Conservation (phyloP, 2,329 filamentous ascomycete species). For the Xylaria hypoxylon region DNA sequence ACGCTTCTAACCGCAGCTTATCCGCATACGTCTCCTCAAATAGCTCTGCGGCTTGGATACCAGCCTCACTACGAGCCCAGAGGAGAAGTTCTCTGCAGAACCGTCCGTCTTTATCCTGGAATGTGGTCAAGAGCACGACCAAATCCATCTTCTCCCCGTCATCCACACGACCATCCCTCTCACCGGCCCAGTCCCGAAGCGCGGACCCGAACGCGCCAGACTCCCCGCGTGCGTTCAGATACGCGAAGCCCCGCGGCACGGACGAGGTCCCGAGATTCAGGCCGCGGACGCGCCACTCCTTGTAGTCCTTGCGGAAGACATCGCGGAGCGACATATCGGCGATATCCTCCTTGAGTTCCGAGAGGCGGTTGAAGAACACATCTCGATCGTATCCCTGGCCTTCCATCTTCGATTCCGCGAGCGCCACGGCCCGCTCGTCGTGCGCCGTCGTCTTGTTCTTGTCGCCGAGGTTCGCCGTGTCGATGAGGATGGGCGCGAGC, state of each 20-base stretch:
- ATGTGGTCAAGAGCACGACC: slow-evolving; percentile 77
- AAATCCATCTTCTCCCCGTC: slow-evolving; percentile 69
- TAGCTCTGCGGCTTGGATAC: slow-evolving; percentile 60
- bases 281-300: slow-evolving; percentile 74
- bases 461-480: slow-evolving; percentile 73
- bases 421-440: slow-evolving; percentile 68
- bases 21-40: slow-evolving; percentile 64
- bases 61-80: slow-evolving; percentile 68
- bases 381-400: slow-evolving; percentile 62
- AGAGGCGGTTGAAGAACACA: slow-evolving; percentile 69
- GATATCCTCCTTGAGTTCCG: slow-evolving; percentile 75
- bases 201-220: slow-evolving; percentile 59
- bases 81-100: slow-evolving; percentile 77
- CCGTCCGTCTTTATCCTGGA: slow-evolving; percentile 60
- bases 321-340: slow-evolving; percentile 70
- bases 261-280: slow-evolving; percentile 75
- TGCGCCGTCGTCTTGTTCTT: slow-evolving; percentile 73
- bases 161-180: slow-evolving; percentile 55
- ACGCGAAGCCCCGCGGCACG: slow-evolving; percentile 71
- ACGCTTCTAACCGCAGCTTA: slow-evolving; percentile 67
- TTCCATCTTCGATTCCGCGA: slow-evolving; percentile 64
- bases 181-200: slow-evolving; percentile 16
- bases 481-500: slow-evolving; percentile 77
- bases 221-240: slow-evolving; percentile 66
- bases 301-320: slow-evolving; percentile 85